Evolutionary conservation across 2,329 filamentous ascomycete species (phyloP).

Genomic region (Cadophora malorum): DNA sequence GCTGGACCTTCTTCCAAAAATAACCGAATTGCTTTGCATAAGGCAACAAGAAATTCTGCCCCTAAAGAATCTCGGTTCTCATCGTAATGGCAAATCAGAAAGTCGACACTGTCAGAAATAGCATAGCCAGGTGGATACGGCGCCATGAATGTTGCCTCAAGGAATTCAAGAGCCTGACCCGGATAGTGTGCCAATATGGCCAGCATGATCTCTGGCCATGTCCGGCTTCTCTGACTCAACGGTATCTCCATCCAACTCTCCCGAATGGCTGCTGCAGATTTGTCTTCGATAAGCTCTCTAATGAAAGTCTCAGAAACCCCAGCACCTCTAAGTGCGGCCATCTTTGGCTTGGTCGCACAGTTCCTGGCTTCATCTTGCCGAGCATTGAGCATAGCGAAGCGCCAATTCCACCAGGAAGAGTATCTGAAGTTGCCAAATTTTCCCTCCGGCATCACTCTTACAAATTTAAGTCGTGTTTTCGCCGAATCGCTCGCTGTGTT

Average conservation of each 20-base stretch:
- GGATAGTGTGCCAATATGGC: constrained; percentile 32
- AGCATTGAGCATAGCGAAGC: constrained; percentile 28
- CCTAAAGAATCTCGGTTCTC: constrained; percentile 5
- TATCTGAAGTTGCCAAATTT: not conserved
- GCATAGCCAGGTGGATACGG: constrained; percentile 35
- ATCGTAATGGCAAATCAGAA: constrained; percentile 35
- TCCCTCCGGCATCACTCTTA: constrained; percentile 19
- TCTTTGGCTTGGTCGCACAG: not conserved
- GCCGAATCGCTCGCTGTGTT: not conserved
- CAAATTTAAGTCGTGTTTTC: constrained; percentile 10
- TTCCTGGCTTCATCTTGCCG: constrained; percentile 19
- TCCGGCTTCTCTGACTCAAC: not conserved
- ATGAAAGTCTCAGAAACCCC: not conserved
- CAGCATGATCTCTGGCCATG: constrained; percentile 38
- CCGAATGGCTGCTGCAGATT: constrained; percentile 15
- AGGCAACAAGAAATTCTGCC: not conserved
- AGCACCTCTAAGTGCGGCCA: not conserved
- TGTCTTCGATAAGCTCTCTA: constrained; percentile 7
- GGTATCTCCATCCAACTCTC: constrained; percentile 25
- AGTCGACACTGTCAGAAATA: constrained; percentile 38
- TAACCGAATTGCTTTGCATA: constrained; percentile 6
- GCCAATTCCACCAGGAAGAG: constrained; percentile 25
- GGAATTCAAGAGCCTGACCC: constrained; percentile 34
- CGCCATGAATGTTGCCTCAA: constrained; percentile 35
- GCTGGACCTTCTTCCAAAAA: constrained; percentile 22